These are phyloP conservation scores for Chernovozyma sophiae-reginae DNA, from an alignment of 1,139 yeast genomes.

Conservation along the genomic window DNA sequence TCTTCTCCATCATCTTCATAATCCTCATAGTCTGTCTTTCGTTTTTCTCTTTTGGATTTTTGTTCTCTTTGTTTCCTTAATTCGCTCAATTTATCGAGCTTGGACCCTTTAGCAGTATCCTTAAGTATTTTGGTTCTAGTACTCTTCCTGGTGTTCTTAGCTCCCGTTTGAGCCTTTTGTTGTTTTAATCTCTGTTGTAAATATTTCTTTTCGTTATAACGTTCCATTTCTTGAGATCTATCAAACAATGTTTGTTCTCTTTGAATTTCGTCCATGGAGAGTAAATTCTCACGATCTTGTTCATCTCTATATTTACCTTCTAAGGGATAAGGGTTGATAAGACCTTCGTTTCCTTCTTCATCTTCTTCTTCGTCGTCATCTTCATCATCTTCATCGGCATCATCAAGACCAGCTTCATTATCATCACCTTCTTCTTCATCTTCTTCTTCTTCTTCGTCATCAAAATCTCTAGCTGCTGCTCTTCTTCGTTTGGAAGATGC, in stretches of 20 bases:
- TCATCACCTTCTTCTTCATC: conserved; percentile 17
- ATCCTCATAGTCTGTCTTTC: conserved; percentile 22
- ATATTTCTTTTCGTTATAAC: conserved; percentile 74
- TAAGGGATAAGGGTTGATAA: conserved; percentile 78
- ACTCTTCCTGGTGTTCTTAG: conserved; percentile 22
- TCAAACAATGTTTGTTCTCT: conserved; percentile 89
- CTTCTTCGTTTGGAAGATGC: conserved; percentile 17
- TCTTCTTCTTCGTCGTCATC: conserved; percentile 21
- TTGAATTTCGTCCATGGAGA: conserved; percentile 82
- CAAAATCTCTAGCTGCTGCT: conserved; percentile 16
- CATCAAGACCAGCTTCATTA: conserved; percentile 22
- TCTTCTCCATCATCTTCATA: conserved; percentile 32
- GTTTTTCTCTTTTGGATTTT: conserved; percentile 39
- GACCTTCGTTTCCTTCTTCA: conserved; percentile 26
- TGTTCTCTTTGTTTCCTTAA: conserved; percentile 81
- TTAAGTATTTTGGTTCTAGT: conserved; percentile 26
- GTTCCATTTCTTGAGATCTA: conserved; percentile 87
- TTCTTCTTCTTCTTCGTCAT: conserved; percentile 19
- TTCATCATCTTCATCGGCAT: conserved; percentile 33
- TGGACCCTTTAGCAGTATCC: conserved; percentile 22
- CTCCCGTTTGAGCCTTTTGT: conserved; percentile 29
- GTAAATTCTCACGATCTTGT: conserved; percentile 62
- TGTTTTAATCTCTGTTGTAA: conserved; percentile 73
- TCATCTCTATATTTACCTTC: conserved; percentile 90
- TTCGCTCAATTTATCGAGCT: conserved; percentile 65